Conservation (phyloP, 345 rosid species). For the Brassica carinata region DNA sequence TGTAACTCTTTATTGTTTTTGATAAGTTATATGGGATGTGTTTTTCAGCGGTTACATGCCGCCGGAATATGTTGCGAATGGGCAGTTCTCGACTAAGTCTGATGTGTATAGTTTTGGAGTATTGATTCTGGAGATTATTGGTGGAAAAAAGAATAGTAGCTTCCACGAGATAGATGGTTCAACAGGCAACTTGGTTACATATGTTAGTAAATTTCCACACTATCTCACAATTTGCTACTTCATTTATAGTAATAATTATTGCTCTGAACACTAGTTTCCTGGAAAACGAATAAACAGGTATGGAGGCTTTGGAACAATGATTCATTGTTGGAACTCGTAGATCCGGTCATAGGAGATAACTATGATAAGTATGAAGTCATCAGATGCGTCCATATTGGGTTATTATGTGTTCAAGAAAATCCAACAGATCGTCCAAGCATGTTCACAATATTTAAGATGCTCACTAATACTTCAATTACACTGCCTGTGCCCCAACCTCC, state of each 20-base stretch:
- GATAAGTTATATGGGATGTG: not conserved
- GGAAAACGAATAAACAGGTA: constrained; percentile 2
- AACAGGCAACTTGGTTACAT: constrained; percentile 18
- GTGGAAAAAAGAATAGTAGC: constrained; percentile 18
- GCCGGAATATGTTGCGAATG: constrained; percentile 16
- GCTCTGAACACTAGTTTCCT: not conserved
- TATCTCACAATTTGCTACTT: not conserved
- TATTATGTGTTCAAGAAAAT: constrained; percentile 17
- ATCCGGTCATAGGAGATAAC: not conserved
- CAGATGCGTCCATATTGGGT: constrained; percentile 4
- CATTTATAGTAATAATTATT: not conserved
- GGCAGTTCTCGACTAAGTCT: constrained; percentile 18
- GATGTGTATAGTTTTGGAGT: constrained; percentile 38
- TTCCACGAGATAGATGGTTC: not conserved
- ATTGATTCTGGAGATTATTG: constrained; percentile 25
- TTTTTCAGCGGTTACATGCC: constrained; percentile 30
- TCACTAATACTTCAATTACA: constrained; percentile 1
- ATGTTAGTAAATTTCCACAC: constrained; percentile 10
- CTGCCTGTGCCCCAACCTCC: constrained; percentile 21
- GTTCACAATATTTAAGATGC: constrained; percentile 4
- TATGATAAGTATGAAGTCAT: constrained; percentile 8
- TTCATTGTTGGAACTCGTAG: constrained; percentile 16
- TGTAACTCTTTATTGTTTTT: not conserved
- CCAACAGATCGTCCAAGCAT: constrained; percentile 33
- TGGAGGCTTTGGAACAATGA: constrained; percentile 32